Base-by-base conservation (phyloP, 805 yeast species). In the Myxozyma mucilagina region DNA sequence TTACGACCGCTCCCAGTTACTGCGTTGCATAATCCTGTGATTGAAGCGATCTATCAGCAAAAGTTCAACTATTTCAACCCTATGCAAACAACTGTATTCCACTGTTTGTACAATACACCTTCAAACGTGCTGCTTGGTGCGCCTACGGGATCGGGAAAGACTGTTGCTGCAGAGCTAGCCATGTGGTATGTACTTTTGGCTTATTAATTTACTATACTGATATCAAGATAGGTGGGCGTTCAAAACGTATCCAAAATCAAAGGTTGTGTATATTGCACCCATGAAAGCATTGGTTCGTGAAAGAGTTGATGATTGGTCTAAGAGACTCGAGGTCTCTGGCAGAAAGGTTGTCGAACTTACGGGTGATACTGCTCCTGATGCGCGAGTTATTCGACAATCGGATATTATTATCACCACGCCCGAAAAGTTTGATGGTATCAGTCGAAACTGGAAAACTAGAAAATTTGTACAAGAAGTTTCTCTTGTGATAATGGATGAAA, bases 131-230 rank as follows among this genome's bases (percentile, higher is more conserved):
- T 94, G 73, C 89, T 94, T 48, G 99, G 99, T 9, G 91, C 98
- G 0, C 99, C 99, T 2, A 94, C 99, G 1, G 99, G 99, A 29
- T 93, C 97, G 0, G 99, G 99, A 67, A 94, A 94, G 74, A 94
- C 99, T 0, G 87, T 94, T 38, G 98, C 96, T 34, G 97, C 98
- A 0, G 99, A 94, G 71, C 75, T 94, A 58, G 98, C 98, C 0
- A 89, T 94, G 14, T 94, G 98, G 97, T 93, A 44, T 11, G 63
- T 59, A 29, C 10, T 35, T 8, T 24, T 14, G n/a, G 13, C 16
- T 6, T 11, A 11, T 24, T 32, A 35, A 10, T 1, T 5, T 20
- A 32, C 1, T 35, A 39, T 9, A 7, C 18, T 9, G 7, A 20
- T 11, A 20, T 16, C 20, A 13, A 13, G 38, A 8, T 24, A 62